Evolutionary conservation across 495 filamentous ascomycete species (phyloP).

Genomic region (Parathielavia hyrcaniae): DNA sequence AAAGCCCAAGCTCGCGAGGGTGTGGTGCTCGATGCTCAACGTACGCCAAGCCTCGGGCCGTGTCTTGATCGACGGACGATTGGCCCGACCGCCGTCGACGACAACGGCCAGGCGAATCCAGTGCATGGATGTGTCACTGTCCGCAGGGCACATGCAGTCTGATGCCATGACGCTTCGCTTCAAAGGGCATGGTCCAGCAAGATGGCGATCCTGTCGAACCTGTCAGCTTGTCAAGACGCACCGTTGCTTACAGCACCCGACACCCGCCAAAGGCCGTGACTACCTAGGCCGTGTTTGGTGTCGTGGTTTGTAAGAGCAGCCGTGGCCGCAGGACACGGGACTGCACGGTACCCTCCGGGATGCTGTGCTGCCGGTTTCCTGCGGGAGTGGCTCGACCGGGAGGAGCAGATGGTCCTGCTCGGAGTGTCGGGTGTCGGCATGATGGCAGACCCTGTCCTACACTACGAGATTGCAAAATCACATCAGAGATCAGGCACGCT

Average conservation of each 20-base stretch:
- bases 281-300: neutral
- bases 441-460: neutral
- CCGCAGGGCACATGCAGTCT: neutral
- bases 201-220: neutral
- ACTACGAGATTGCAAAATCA: neutral
- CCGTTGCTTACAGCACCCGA: neutral
- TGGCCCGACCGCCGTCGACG: neutral
- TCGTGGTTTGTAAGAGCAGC: neutral
- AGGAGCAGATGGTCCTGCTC: neutral
- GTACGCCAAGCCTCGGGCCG: slow-evolving; percentile 12
- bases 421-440: neutral
- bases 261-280: neutral
- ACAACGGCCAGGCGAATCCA: too few relatives aligned
- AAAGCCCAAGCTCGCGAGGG: neutral
- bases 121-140: too few relatives aligned
- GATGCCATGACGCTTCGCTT: too few relatives aligned
- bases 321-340: neutral
- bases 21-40: slow-evolving; percentile 3
- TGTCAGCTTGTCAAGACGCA: neutral
- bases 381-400: neutral
- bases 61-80: neutral
- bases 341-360: neutral
- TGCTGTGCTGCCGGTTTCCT: slow-evolving; percentile 2
- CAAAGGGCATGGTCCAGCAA: too few relatives aligned
- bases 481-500: neutral